A percentile compares a stretch with the other conserved stretches of the same genome.
These are phyloP conservation scores for Perkinsela sp. DNA, from an alignment of 208 protist species.

Conservation along the genomic window DNA sequence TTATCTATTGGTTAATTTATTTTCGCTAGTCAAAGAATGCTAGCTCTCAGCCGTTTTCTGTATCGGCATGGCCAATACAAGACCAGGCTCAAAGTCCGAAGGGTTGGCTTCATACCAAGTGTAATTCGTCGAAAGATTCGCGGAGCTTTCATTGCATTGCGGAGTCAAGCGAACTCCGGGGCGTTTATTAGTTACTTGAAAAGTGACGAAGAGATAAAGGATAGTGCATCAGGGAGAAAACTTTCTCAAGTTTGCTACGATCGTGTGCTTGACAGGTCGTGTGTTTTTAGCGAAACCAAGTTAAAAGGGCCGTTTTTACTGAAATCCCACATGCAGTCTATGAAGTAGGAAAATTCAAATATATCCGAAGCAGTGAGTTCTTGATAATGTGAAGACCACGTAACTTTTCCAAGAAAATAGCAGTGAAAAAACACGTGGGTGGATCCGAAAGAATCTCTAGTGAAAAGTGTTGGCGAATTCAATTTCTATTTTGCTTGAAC, in stretches of 20 bases:
- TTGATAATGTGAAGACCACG: no score
- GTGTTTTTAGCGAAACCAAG: conserved; percentile 43
- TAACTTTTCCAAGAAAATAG: no score
- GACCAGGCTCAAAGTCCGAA: conserved; percentile 45
- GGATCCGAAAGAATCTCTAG: no score
- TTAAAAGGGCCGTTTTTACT: conserved; percentile 40
- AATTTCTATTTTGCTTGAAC: no score
- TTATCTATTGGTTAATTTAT: no score
- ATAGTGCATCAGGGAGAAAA: conserved; percentile 30
- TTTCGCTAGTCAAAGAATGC: no score
- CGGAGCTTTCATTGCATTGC: conserved; percentile 37
- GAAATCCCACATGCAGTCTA: conserved; percentile 15
- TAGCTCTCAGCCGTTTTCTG: no score
- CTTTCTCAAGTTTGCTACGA: conserved; percentile 36
- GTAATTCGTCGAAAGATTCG: conserved; percentile 43
- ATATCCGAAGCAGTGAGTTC: no score
- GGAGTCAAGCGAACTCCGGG: conserved; percentile 44
- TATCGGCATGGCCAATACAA: conserved; percentile 44
- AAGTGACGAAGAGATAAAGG: conserved; percentile 26
- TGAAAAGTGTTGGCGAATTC: no score
- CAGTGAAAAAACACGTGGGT: no score
- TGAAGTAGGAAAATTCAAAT: no score
- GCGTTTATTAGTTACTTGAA: conserved; percentile 50
- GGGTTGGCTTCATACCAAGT: conserved; percentile 49
- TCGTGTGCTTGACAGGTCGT: conserved; percentile 29